Evolutionary conservation across 352 stramenopile species (phyloP).

Genomic region (Pythium insidiosum): DNA sequence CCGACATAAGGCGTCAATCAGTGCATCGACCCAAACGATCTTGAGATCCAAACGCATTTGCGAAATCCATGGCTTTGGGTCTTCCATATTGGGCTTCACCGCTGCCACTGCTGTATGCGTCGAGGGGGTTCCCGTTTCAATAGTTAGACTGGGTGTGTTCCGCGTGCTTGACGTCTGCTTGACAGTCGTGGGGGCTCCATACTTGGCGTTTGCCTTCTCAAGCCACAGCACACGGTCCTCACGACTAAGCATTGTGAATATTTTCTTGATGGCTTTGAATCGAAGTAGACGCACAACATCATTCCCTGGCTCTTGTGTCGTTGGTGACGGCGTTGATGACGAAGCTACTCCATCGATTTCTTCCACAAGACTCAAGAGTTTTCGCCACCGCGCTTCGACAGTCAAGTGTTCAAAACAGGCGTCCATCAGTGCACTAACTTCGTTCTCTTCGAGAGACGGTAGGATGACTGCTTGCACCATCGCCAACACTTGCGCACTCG

Average conservation of each 20-base stretch:
- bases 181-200: slow-evolving; percentile 8
- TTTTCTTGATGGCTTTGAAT: slow-evolving; percentile 38
- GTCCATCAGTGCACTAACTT: slow-evolving; percentile 29
- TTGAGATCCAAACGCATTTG: slow-evolving; percentile 48
- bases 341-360: slow-evolving; percentile 19
- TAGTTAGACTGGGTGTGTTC: no score
- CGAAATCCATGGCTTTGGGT: slow-evolving; percentile 20
- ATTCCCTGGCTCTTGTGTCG: neutral
- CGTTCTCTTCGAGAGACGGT: slow-evolving; percentile 34
- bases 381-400: slow-evolving; percentile 29
- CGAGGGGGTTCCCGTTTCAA: no score
- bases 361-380: slow-evolving; percentile 32
- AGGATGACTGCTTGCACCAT: slow-evolving; percentile 35
- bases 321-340: neutral
- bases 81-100: slow-evolving; percentile 20
- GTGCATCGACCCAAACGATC: slow-evolving; percentile 47
- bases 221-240: slow-evolving; percentile 45
- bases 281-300: slow-evolving; percentile 13
- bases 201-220: slow-evolving; percentile 37
- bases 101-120: slow-evolving; percentile 11
- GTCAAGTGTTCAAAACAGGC: slow-evolving; percentile 27
- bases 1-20: slow-evolving; percentile 26
- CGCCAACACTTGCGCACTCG: slow-evolving; percentile 34
- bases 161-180: slow-evolving; percentile 1
- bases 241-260: slow-evolving; percentile 43